These are phyloP conservation scores for Acephala macrosclerotiorum DNA, from an alignment of 2,329 filamentous ascomycete genomes.

Conservation along the genomic window DNA sequence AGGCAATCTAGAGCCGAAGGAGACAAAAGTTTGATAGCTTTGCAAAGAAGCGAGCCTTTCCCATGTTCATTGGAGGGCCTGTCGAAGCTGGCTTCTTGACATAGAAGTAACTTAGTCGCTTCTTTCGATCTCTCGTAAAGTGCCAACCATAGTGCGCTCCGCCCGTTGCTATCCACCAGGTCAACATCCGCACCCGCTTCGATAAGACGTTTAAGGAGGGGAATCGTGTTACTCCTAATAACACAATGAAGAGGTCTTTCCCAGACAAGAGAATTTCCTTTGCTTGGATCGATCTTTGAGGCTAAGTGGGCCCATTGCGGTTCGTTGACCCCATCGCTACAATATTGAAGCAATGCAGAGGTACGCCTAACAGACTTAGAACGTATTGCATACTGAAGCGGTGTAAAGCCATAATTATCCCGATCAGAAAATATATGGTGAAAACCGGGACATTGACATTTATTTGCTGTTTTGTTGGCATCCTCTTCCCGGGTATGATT, in stretches of 20 bases:
- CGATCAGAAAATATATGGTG: neutral
- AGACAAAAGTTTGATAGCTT: neutral
- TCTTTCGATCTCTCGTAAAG: neutral
- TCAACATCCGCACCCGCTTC: constrained; percentile 7
- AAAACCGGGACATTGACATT: neutral
- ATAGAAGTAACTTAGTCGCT: neutral
- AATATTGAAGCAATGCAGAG: constrained; percentile 2
- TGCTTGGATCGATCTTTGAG: neutral
- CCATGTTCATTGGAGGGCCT: neutral
- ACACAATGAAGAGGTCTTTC: neutral
- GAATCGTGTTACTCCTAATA: neutral
- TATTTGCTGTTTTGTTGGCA: neutral
- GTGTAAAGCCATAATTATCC: neutral
- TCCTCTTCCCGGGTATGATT: neutral
- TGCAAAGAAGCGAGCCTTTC: neutral
- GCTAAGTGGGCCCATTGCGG: neutral
- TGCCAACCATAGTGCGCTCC: neutral
- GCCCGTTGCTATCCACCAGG: neutral
- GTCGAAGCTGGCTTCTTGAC: neutral
- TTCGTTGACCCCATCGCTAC: neutral
- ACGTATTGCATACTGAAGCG: neutral
- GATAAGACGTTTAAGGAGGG: neutral
- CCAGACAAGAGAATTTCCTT: neutral
- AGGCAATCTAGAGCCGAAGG: neutral
- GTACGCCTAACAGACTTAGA: too few relatives aligned